Evolutionary conservation across 2,329 filamentous ascomycete species (phyloP).

Genomic region (Penicillium sp.): DNA sequence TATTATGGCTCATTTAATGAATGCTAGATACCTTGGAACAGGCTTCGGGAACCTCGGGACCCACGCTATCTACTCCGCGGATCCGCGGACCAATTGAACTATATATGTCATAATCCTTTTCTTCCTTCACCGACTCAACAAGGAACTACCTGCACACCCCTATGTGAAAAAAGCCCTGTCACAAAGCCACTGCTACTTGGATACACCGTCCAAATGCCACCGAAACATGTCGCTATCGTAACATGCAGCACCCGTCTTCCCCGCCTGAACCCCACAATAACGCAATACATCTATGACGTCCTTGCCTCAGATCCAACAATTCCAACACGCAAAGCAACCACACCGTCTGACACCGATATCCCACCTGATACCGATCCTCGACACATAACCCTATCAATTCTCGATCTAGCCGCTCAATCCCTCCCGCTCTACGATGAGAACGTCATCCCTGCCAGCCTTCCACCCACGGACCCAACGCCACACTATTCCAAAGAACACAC

Average conservation of each 20-base stretch:
- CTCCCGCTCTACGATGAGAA: slow-evolving; percentile 43
- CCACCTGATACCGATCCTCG: slow-evolving; percentile 17
- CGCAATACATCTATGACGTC: slow-evolving; percentile 31
- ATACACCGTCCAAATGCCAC: slow-evolving; percentile 12
- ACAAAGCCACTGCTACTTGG: neutral
- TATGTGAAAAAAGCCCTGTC: neutral
- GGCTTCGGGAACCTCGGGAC: neutral
- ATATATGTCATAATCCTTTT: neutral
- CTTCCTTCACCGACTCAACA: neutral
- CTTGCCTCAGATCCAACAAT: slow-evolving; percentile 17
- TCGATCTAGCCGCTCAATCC: slow-evolving; percentile 33
- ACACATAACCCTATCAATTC: slow-evolving; percentile 25
- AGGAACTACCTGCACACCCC: neutral
- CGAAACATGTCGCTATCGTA: slow-evolving; percentile 35
- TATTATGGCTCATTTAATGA: neutral
- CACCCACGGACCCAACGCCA: slow-evolving; percentile 22
- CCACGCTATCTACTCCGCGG: neutral
- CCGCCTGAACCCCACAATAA: slow-evolving; percentile 38
- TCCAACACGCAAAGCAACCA: slow-evolving; percentile 13
- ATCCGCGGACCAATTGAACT: neutral
- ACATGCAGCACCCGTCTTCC: slow-evolving; percentile 37
- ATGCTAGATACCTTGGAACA: neutral
- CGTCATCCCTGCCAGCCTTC: slow-evolving; percentile 38
- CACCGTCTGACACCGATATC: neutral
- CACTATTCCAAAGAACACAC: slow-evolving; percentile 40